Conservation (phyloP, 225 moss, liverwort and hornwort species). For the Straminergon stramineum region DNA sequence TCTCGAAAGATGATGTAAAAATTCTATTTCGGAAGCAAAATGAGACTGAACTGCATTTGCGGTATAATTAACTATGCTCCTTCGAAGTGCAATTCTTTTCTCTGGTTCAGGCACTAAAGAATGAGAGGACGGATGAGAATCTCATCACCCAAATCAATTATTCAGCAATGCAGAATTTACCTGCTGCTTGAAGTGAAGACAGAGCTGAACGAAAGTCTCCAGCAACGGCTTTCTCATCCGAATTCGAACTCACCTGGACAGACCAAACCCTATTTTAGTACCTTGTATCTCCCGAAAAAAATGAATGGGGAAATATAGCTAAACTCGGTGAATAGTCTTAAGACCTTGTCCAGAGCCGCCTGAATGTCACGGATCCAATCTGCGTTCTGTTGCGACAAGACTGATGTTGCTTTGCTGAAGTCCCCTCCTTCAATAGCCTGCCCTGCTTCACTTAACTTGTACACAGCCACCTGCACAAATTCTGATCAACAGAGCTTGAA, state of each 20-base stretch:
- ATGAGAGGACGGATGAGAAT: background rate
- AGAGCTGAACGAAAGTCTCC: constrained; percentile 57
- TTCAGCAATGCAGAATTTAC: constrained; percentile 16
- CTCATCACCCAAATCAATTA: background rate
- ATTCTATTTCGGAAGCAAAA: background rate
- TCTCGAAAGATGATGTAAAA: background rate
- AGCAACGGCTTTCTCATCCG: constrained; percentile 69
- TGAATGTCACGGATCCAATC: constrained; percentile 71
- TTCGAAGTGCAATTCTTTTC: background rate
- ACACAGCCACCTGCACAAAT: constrained; percentile 80
- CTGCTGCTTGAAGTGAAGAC: constrained; percentile 64
- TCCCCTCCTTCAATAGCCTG: constrained; percentile 89
- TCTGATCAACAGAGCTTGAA: constrained; percentile 27
- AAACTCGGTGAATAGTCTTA: background rate
- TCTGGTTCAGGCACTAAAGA: background rate
- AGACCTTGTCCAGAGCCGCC: constrained; percentile 65
- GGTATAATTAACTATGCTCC: background rate
- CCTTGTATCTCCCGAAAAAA: background rate
- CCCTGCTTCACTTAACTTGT: constrained; percentile 83
- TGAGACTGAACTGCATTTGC: background rate
- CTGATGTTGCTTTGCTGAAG: constrained; percentile 54
- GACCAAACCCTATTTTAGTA: background rate
- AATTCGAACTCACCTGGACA: constrained; percentile 66
- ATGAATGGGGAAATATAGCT: background rate
- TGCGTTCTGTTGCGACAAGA: constrained; percentile 39